phyloP scores from a whole-genome alignment of 495 filamentous ascomycete genomes.

The Penicillium chermesinum region DNA sequence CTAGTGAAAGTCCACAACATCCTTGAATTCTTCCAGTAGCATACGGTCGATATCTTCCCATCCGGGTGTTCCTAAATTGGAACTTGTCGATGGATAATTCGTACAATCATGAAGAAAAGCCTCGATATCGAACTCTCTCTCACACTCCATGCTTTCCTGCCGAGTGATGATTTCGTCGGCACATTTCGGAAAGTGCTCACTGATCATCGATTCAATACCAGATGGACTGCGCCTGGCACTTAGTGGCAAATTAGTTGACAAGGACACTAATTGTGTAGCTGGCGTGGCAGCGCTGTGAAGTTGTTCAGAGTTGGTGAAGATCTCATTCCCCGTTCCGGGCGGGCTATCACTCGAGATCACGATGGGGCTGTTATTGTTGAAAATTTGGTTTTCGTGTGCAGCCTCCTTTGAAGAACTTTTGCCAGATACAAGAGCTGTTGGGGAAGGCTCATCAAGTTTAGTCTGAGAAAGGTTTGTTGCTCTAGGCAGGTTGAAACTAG shows the following conservation, averaged over 20 bases:
- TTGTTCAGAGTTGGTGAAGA: background rate
- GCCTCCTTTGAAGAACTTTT: no score
- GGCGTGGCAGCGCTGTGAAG: background rate
- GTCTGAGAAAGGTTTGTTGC: background rate
- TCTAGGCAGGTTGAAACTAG: background rate
- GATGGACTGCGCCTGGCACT: conserved; percentile 1
- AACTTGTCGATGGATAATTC: background rate
- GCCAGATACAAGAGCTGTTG: no score
- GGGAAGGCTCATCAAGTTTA: no score
- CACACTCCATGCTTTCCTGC: conserved; percentile 4
- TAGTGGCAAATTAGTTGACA: background rate
- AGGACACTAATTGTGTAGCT: background rate
- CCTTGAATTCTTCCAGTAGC: conserved; percentile 36
- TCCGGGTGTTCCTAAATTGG: conserved; percentile 10
- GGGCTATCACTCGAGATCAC: conserved; percentile 6
- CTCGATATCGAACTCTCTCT: background rate
- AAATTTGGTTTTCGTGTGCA: background rate
- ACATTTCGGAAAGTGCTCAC: no score
- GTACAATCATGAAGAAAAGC: no score
- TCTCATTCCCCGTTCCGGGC: background rate
- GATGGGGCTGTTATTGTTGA: background rate
- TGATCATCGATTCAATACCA: no score
- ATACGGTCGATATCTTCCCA: conserved; percentile 34
- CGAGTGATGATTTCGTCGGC: no score
- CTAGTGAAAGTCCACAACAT: conserved; percentile 36